A percentile compares a stretch with the other conserved stretches of the same genome.
Evolutionary conservation across 2,329 filamentous ascomycete species (phyloP).

Genomic region (Parastagonospora nodorum): DNA sequence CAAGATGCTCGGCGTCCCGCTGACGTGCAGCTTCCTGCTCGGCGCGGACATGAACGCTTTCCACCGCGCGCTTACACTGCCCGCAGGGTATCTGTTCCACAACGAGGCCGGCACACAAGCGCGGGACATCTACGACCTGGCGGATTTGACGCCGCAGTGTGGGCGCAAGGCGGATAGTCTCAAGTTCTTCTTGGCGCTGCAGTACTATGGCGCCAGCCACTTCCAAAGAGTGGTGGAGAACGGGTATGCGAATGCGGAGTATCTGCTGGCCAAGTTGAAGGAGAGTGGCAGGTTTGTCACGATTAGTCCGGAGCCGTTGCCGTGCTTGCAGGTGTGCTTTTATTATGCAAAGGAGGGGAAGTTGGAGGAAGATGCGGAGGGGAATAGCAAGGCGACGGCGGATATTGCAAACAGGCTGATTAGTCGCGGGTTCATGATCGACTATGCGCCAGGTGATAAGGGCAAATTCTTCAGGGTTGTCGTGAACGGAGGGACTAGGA

Average conservation of each 20-base stretch:
- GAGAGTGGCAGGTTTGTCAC: conserved; percentile 67
- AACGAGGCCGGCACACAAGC: conserved; percentile 31
- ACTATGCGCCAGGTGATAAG: conserved; percentile 65
- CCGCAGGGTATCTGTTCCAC: conserved; percentile 73
- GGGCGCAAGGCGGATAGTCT: conserved; percentile 83
- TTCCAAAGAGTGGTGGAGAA: conserved; percentile 68
- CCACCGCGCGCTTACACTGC: conserved; percentile 81
- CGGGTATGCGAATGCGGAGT: conserved; percentile 72
- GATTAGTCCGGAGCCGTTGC: conserved; percentile 74
- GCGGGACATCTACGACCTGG: conserved; percentile 78
- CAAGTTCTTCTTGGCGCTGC: conserved; percentile 87
- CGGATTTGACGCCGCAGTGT: conserved; percentile 91
- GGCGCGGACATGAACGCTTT: conserved; percentile 77
- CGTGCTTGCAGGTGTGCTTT: conserved; percentile 92
- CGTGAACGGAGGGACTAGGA: conserved; percentile 66
- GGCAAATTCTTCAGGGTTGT: conserved; percentile 73
- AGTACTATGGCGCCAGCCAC: conserved; percentile 81
- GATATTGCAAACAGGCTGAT: conserved; percentile 61
- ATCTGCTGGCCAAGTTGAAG: conserved; percentile 67
- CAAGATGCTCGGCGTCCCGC: conserved; percentile 92
- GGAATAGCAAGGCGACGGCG: conserved; percentile 62
- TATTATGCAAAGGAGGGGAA: conserved; percentile 72
- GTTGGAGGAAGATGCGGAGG: conserved; percentile 51
- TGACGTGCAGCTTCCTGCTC: conserved; percentile 90
- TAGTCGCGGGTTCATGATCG: conserved; percentile 69